A percentile compares a stretch with the other conserved stretches of the same genome.
phyloP scores from a whole-genome alignment of 371 early-diverging fungal species.

The Sporodiniella umbellata region DNA sequence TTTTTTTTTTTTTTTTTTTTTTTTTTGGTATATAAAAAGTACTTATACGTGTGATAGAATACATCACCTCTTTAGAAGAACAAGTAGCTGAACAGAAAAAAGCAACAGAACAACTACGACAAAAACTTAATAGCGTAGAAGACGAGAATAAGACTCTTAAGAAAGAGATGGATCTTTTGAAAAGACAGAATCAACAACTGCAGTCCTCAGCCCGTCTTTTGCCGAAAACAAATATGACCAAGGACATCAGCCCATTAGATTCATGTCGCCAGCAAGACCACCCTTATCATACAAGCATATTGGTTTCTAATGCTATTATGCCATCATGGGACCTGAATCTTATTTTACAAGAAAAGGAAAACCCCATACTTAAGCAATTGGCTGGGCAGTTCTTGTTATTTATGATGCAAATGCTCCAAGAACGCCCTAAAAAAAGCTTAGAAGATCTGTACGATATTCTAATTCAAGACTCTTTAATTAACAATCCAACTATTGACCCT shows the following conservation, averaged over 20 bases:
- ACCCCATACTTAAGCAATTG: conserved; percentile 6
- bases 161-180: conserved; percentile 48
- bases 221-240: conserved; percentile 42
- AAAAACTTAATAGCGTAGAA: conserved; percentile 42
- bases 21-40: not conserved
- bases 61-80: conserved; percentile 75
- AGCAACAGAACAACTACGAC: conserved; percentile 46
- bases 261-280: conserved; percentile 46
- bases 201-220: conserved; percentile 31
- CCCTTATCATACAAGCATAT: conserved; percentile 20
- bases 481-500: conserved; percentile 18
- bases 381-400: conserved; percentile 28
- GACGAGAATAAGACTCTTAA: conserved; percentile 60
- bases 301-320: conserved; percentile 49
- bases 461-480: conserved; percentile 37
- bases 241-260: conserved; percentile 43
- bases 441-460: conserved; percentile 45
- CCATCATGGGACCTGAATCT: conserved; percentile 41
- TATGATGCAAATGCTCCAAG: conserved; percentile 25
- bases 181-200: conserved; percentile 38
- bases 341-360: conserved; percentile 17
- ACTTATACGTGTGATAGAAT: conserved; percentile 46
- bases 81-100: conserved; percentile 70
- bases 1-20: no score
- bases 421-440: conserved; percentile 15